Evolutionary conservation across 257 asterid genomes (phyloP).

Genomic region (Misopates orontium): DNA sequence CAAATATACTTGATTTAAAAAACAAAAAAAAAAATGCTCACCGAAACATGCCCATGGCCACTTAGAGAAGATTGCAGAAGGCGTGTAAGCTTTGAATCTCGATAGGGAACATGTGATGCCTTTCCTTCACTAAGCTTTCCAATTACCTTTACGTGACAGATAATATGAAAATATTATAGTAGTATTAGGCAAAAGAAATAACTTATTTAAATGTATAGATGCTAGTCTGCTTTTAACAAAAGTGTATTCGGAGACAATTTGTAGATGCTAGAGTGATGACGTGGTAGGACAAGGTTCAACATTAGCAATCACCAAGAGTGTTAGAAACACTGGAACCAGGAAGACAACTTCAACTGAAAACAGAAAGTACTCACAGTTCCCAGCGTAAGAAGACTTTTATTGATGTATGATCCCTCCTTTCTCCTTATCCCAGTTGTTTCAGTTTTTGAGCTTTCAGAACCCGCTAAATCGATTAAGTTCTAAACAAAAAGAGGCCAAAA

Average conservation of each 20-base stretch:
- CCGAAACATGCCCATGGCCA: constrained; percentile 99
- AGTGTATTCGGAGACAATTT: constrained; percentile 9
- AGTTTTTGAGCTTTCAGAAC: constrained; percentile 97
- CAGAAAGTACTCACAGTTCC: constrained; percentile 73
- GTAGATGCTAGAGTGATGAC: background rate
- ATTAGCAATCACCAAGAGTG: constrained; percentile 17
- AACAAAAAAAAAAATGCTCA: constrained; percentile 58
- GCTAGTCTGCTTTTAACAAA: background rate
- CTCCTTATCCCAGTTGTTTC: constrained; percentile 96
- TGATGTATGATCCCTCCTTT: constrained; percentile 97
- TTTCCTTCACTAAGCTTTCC: constrained; percentile 99
- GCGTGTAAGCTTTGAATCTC: constrained; percentile 98
- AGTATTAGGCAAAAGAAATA: constrained; percentile 13
- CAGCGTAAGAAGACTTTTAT: constrained; percentile 96
- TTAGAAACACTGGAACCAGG: background rate
- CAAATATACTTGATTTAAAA: constrained; percentile 1
- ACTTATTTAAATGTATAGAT: constrained; percentile 11
- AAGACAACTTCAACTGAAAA: background rate
- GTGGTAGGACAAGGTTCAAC: background rate
- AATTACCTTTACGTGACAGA: constrained; percentile 62
- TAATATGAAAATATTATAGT: constrained; percentile 26
- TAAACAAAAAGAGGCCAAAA: constrained; percentile 35
- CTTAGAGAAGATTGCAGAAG: constrained; percentile 93
- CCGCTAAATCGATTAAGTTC: constrained; percentile 96
- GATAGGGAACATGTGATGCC: constrained; percentile 93